phyloP scores from a whole-genome alignment of 345 rosid species.

The Mangifera indica region DNA sequence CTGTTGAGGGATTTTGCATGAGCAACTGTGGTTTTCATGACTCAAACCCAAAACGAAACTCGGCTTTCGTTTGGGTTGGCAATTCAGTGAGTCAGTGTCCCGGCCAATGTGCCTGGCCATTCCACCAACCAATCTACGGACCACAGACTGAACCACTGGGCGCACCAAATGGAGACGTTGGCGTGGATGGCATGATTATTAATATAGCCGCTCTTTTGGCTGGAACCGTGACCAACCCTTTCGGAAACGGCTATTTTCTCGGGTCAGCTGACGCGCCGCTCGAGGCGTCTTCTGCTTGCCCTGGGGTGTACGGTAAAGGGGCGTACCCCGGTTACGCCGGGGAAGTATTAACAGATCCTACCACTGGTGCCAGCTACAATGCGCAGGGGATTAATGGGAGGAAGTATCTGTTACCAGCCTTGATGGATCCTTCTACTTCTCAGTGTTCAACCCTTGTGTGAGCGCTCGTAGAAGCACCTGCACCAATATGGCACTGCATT shows the following conservation, averaged over 20 bases:
- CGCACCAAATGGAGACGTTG: conserved; percentile 45
- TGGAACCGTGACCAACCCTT: conserved; percentile 41
- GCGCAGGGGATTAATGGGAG: conserved; percentile 32
- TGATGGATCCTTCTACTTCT: conserved; percentile 38
- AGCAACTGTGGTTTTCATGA: conserved; percentile 46
- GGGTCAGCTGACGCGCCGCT: conserved; percentile 24
- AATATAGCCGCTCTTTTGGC: conserved; percentile 39
- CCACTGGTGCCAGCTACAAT: conserved; percentile 41
- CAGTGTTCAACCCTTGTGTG: conserved; percentile 31
- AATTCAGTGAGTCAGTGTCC: conserved; percentile 47
- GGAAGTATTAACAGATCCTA: conserved; percentile 33
- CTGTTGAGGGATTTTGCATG: conserved; percentile 45
- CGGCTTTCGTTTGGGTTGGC: conserved; percentile 41
- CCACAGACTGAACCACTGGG: conserved; percentile 37
- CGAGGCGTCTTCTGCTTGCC: conserved; percentile 43
- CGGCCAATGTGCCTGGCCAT: conserved; percentile 48
- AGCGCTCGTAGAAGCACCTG: background rate
- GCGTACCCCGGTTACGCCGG: conserved; percentile 48
- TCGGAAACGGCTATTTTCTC: conserved; percentile 33
- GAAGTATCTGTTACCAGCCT: conserved; percentile 40
- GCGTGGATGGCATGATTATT: conserved; percentile 43
- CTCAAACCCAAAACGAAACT: conserved; percentile 12
- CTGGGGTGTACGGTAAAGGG: conserved; percentile 38
- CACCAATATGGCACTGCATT: background rate
- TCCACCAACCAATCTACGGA: conserved; percentile 49